Base-by-base conservation (phyloP, 176 grass and related monocot genomes). In the Oryza australiensis region DNA sequence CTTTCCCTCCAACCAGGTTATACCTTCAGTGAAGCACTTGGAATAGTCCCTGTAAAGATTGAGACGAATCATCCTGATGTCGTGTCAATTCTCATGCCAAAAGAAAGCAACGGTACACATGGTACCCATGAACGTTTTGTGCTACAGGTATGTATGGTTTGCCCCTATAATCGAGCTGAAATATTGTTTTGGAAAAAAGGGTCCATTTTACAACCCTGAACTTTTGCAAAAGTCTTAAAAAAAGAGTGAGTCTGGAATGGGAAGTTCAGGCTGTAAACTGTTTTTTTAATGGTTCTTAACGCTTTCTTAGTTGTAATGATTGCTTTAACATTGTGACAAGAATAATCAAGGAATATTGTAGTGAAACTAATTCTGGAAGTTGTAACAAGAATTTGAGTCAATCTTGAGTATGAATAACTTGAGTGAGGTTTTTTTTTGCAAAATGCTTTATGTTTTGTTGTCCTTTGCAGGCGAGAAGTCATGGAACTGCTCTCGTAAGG, bases 41-140 rank as follows among this genome's bases (percentile, higher is more conserved):
- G 90, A 89, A 77, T 93, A 68, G 92, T 82, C 71, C 95, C 95
- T 86, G 72, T 98, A 41, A 87, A 94, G 75, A 70, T 94, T 74
- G 95, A 94, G 46, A 98, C 92, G 72, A 98, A 98, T 86, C 81
- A 87, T 93, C 95, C 95, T 86, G 88, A 94, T 89, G 74, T 98
- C 53, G 82, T 98, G 26, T 93, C 95, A 53, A 89, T 94, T 85
- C 46, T 91, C n/a, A 87, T 72, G 49, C 75, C 83, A 65, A 93
- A 90, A 73, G 84, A 81, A 93, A 75, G 73, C 79, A 88, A 93
- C 35, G 64, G 40, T 84, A 91, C 88, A 79, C 37, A 92, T 76
- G 87, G 45, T 34, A 48, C 79, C 16, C 68, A 78, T 74, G 85
- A 78, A 72, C 81, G 62, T 73, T 77, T 94, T 84, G 75, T 93